phyloP scores from a whole-genome alignment of 2,329 filamentous ascomycete genomes.

The Pseudogymnoascus destructans region DNA sequence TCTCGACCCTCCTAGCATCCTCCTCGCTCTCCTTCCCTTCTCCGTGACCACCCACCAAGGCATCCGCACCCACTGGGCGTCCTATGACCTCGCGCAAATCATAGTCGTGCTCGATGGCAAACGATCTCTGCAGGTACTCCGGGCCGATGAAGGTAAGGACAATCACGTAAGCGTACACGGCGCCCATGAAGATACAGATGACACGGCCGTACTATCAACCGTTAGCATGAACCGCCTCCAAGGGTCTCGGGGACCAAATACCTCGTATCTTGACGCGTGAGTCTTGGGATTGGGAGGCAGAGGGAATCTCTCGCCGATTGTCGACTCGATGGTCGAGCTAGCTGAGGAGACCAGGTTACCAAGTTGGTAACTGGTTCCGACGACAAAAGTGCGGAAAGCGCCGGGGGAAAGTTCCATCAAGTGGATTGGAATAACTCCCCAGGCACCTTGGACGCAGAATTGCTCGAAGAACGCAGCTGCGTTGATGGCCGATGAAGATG shows the following conservation, averaged over 20 bases:
- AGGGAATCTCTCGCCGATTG: conserved; percentile 61
- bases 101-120: conserved; percentile 34
- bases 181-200: conserved; percentile 84
- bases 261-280: conserved; percentile 15
- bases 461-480: conserved; percentile 77
- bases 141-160: conserved; percentile 48
- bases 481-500: conserved; percentile 48
- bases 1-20: not conserved
- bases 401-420: conserved; percentile 60
- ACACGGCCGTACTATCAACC: conserved; percentile 69
- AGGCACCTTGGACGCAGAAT: conserved; percentile 65
- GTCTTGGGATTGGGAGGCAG: conserved; percentile 42
- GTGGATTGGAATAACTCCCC: conserved; percentile 62
- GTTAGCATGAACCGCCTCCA: conserved; percentile 15
- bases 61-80: conserved; percentile 8
- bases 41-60: not conserved
- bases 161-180: conserved; percentile 55
- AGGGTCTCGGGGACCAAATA: not conserved
- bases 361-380: conserved; percentile 59
- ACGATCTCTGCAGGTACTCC: conserved; percentile 33
- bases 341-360: conserved; percentile 64
- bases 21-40: not conserved
- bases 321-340: conserved; percentile 65
- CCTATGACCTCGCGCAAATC: conserved; percentile 34
- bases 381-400: conserved; percentile 57